Evolutionary conservation across 192 early-diverging fungal species (phyloP).

Genomic region (Coemansia asiatica): DNA sequence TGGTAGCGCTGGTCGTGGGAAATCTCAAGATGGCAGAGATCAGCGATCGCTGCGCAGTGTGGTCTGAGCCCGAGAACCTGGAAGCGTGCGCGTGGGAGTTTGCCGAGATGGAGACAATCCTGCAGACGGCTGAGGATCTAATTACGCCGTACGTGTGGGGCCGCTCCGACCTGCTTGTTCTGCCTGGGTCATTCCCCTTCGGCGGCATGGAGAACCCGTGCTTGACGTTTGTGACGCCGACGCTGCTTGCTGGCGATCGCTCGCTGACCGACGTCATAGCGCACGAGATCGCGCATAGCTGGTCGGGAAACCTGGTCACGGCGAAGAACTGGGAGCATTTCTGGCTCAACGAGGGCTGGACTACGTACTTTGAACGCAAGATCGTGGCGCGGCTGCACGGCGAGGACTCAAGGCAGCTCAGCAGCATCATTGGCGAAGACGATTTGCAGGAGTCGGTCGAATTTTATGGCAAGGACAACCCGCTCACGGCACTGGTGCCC

Average conservation of each 20-base stretch:
- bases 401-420: constrained; percentile 75
- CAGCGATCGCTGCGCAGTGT: constrained; percentile 92
- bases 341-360: constrained; percentile 98
- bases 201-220: constrained; percentile 98
- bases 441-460: constrained; percentile 71
- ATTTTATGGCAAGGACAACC: constrained; percentile 64
- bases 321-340: constrained; percentile 79
- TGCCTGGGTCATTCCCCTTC: constrained; percentile 87
- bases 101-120: constrained; percentile 68
- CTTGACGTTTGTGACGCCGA: constrained; percentile 97
- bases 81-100: constrained; percentile 95
- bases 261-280: constrained; percentile 92
- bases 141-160: constrained; percentile 96
- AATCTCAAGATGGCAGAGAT: constrained; percentile 69
- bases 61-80: constrained; percentile 81
- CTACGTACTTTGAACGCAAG: constrained; percentile 90
- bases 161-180: constrained; percentile 88
- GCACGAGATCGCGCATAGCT: constrained; percentile 92
- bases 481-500: constrained; percentile 71
- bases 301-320: constrained; percentile 87
- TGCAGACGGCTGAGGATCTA: constrained; percentile 66
- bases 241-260: constrained; percentile 91
- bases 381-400: constrained; percentile 80
- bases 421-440: constrained; percentile 80
- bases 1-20: constrained; percentile 93